Conservation (phyloP, 164 flowering plant species). For the Platanus orientalis region DNA sequence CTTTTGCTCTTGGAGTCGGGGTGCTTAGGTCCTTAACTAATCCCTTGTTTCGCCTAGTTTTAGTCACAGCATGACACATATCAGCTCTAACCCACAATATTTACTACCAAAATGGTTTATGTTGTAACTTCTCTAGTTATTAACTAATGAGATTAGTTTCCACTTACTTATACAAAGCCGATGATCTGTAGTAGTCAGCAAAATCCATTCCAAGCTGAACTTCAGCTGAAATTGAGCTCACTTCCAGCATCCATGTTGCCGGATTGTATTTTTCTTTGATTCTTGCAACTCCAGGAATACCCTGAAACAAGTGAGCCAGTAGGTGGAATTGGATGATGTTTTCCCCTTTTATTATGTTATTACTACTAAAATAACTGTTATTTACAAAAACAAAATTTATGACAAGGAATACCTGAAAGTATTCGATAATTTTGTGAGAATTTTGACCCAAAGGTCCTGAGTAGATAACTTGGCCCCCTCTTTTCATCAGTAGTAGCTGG, state of each 20-base stretch:
- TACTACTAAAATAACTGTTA: neutral
- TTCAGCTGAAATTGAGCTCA: conserved; percentile 77
- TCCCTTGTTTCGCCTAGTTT: conserved; percentile 64
- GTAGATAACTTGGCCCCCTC: conserved; percentile 95
- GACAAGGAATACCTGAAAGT: conserved; percentile 56
- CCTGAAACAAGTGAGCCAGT: conserved; percentile 27
- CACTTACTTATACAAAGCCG: conserved; percentile 72
- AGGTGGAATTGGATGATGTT: neutral
- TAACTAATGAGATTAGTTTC: neutral
- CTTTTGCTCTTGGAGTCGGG: conserved; percentile 68
- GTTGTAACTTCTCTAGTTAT: neutral
- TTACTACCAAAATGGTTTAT: neutral
- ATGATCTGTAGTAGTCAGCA: conserved; percentile 67
- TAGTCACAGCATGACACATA: conserved; percentile 5
- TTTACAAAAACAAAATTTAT: neutral
- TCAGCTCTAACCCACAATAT: conserved; percentile 7
- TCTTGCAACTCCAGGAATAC: conserved; percentile 68
- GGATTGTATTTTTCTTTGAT: conserved; percentile 85
- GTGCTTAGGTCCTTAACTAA: conserved; percentile 66
- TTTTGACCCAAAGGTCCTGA: conserved; percentile 75
- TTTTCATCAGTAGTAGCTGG: conserved; percentile 78
- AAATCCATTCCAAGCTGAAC: conserved; percentile 70
- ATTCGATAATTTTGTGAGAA: conserved; percentile 74
- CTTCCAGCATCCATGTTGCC: conserved; percentile 98
- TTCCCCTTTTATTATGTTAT: neutral